phyloP scores from a whole-genome alignment of 2,329 filamentous ascomycete genomes.

The Ambrosiella beaveri region DNA sequence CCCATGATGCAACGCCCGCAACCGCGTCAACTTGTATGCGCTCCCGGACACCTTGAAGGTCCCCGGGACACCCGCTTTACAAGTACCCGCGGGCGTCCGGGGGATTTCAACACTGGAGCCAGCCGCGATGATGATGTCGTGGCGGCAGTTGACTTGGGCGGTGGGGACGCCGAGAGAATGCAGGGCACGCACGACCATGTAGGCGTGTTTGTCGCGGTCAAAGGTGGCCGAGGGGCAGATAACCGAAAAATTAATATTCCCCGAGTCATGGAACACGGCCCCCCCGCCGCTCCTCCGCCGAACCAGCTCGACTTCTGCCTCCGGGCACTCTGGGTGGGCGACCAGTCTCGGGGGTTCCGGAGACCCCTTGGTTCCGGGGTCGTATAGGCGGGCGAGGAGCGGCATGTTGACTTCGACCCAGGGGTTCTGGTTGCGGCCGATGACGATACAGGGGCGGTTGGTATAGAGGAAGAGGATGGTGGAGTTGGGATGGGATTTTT shows the following conservation, averaged over 20 bases:
- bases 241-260: conserved; percentile 90
- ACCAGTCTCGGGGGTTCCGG: background rate
- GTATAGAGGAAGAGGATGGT: conserved; percentile 73
- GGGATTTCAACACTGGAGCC: conserved; percentile 8
- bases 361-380: background rate
- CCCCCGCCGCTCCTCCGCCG: conserved; percentile 78
- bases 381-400: conserved; percentile 25
- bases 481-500: conserved; percentile 52
- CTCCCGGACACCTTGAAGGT: conserved; percentile 78
- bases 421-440: conserved; percentile 94
- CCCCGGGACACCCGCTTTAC: conserved; percentile 8
- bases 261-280: conserved; percentile 81
- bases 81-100: conserved; percentile 2
- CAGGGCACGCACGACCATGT: conserved; percentile 83
- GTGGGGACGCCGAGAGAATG: conserved; percentile 37
- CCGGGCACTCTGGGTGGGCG: conserved; percentile 13
- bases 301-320: conserved; percentile 40
- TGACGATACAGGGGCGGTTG: conserved; percentile 73
- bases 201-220: conserved; percentile 70
- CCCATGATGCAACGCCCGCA: conserved; percentile 76
- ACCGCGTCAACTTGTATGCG: conserved; percentile 78
- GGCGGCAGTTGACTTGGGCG: conserved; percentile 67
- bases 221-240: conserved; percentile 64
- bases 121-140: conserved; percentile 71
- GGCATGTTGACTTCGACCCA: conserved; percentile 78